phyloP scores from a whole-genome alignment of 768 basidiomycete genomes.

The Leccinum barrowsii region DNA sequence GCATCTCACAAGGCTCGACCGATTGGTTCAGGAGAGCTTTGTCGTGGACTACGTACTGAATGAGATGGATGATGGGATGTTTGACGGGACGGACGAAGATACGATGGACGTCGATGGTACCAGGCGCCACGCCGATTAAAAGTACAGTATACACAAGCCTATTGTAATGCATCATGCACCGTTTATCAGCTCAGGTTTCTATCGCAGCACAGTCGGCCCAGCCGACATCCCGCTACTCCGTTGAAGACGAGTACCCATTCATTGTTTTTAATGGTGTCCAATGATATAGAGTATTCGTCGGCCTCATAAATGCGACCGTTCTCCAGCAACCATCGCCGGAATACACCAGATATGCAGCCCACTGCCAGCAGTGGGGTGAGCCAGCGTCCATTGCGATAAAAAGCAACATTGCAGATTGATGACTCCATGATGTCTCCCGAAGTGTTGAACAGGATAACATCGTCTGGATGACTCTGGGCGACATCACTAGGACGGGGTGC shows the following conservation, averaged over 20 bases:
- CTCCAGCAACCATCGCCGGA: slow-evolving; percentile 66
- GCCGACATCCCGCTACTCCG: slow-evolving; percentile 63
- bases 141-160: slow-evolving; percentile 12
- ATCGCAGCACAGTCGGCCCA: slow-evolving; percentile 37
- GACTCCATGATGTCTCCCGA: slow-evolving; percentile 55
- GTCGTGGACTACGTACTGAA: slow-evolving; percentile 86
- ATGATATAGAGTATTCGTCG: slow-evolving; percentile 38
- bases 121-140: slow-evolving; percentile 2
- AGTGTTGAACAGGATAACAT: slow-evolving; percentile 64
- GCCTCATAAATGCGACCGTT: slow-evolving; percentile 54
- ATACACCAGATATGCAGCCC: slow-evolving; percentile 72
- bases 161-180: slow-evolving; percentile 2
- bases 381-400: slow-evolving; percentile 57
- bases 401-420: slow-evolving; percentile 69
- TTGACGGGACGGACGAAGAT: slow-evolving; percentile 46
- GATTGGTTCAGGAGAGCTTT: slow-evolving; percentile 91
- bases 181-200: background rate
- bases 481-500: background rate
- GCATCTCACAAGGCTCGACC: slow-evolving; percentile 81
- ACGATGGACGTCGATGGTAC: slow-evolving; percentile 39
- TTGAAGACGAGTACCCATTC: slow-evolving; percentile 73
- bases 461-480: slow-evolving; percentile 31
- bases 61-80: slow-evolving; percentile 84
- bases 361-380: slow-evolving; percentile 56
- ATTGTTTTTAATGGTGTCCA: slow-evolving; percentile 43